Base-by-base conservation (phyloP, 2,329 filamentous ascomycete species). In the Paracoccidioides brasiliensis region DNA sequence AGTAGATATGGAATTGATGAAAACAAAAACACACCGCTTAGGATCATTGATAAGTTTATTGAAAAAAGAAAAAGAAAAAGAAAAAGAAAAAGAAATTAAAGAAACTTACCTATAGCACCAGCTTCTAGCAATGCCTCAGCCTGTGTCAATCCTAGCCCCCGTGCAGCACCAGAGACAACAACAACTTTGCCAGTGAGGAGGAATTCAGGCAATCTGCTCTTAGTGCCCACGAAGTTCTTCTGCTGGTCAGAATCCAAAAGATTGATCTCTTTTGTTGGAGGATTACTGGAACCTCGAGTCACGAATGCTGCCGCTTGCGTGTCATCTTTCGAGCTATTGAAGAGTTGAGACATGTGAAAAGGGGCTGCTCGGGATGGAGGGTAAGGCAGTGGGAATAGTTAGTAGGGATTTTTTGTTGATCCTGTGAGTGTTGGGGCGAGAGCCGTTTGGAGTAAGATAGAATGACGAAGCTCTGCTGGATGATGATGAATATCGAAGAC, bases 121-220 rank as follows among this genome's bases (percentile, higher is more conserved):
- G 86, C 86, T 69, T 90, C 85, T 10, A 88, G 74, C 12, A 90
- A 71, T 1, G 83, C 85, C 63, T 90, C 85, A 0, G 85, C 80
- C 63, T 90, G 80, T 5, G 83, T 80, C 22, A 91, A 71, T n/a
- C 86, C 86, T 8, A 90, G 76, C 0, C 87, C 87, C 57, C 82
- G 78, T 2, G 80, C 86, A 55, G 80, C 86, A 15, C 86, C 86
- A 1, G 85, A 86, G 3, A 90, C 82, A 35, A 86, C 68, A 49
- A 88, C 80, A 1, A 86, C 78, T 69, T 83, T 89, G 70, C 81
- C 80, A 60, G 80, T 77, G 60, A 94, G 78, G 64, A 79, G 84
- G 74, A 93, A 93, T 66, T 93, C 88, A 46, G 85, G 83, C 52
- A 90, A 72, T 53, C 70, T 62, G 52, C 33, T 40, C 55, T 57